Percentiles rank a stretch among this genome's conserved stretches.
These are phyloP conservation scores for Blastobotrys peoriensis DNA, from an alignment of 805 yeast species.

Conservation along the genomic window DNA sequence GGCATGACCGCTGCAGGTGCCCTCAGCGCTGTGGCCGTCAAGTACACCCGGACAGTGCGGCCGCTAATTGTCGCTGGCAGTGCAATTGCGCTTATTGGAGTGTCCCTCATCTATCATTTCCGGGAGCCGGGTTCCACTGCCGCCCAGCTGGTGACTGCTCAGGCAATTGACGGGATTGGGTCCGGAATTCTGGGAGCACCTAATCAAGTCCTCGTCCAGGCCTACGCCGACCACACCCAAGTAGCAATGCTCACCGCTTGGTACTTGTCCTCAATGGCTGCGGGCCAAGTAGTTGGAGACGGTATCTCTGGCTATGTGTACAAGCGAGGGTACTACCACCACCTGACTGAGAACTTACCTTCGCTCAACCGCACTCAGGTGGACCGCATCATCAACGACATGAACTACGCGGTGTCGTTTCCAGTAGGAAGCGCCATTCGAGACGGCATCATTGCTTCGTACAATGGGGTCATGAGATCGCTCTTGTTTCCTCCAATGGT, in stretches of 20 bases:
- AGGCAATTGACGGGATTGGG: conserved; percentile 60
- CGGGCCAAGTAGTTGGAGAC: conserved; percentile 11
- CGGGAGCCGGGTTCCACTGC: conserved; percentile 46
- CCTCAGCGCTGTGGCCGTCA: conserved; percentile 6
- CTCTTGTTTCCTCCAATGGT: conserved; percentile 11
- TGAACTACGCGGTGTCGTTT: neutral
- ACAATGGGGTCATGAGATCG: conserved; percentile 10
- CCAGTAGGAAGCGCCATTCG: conserved; percentile 10
- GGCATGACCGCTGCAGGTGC: conserved; percentile 10
- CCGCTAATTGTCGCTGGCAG: conserved; percentile 52
- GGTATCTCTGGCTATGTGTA: conserved; percentile 12
- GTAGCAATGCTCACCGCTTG: conserved; percentile 9
- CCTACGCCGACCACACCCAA: conserved; percentile 4
- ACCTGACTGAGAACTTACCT: conserved; percentile 3
- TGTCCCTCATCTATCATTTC: conserved; percentile 52
- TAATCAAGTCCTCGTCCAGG: conserved; percentile 8
- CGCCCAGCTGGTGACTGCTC: conserved; percentile 56
- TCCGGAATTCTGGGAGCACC: conserved; percentile 65
- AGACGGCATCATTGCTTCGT: conserved; percentile 10
- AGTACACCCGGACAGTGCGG: neutral
- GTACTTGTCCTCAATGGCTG: conserved; percentile 7
- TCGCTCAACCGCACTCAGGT: neutral
- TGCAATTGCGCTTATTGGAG: conserved; percentile 48
- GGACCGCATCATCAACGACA: conserved; percentile 3
- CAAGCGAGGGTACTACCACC: conserved; percentile 4